Base-by-base conservation (phyloP, 1,139 yeast genomes). In the Candida mesenterica region DNA sequence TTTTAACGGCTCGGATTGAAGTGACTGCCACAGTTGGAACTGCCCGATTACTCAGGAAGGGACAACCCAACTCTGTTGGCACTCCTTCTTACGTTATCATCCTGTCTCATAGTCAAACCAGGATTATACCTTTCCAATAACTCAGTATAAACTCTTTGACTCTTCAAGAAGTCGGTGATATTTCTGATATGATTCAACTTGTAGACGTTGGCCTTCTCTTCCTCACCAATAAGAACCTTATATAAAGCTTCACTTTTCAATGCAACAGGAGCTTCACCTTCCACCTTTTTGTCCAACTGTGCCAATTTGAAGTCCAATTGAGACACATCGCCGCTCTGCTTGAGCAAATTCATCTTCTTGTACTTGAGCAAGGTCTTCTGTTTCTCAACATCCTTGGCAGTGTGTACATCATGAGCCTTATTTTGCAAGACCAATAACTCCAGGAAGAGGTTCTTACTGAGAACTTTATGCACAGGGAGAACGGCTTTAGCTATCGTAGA, bases 101-200 rank as follows among this genome's bases (percentile, higher is more conserved):
- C 77, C 50, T 85, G 95, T 22, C 79, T 75, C 79, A 84, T 76
- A 27, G 77, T 75, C 44, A 85, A 70, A 1, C 95, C 95, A 2
- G 95, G 92, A 52, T 90, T 88, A 59, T 90, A 90, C 47, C 95
- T 73, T 45, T 85, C 94, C 34, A 90, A 67, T 37, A 92, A 70
- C 45, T 83, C 92, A 42, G 78, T 79, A 61, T 88, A 90, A 8
- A 72, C 77, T 44, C 95, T 71, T 58, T 90, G 97, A 44, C 83
- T 78, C 32, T 69, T 68, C 38, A 90, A 65, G 52, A 79, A 90
- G 3, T 62, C 61, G 15, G 69, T 55, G 9, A 80, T 68, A 48
- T 79, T 82, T 7, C 52, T 41, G 38, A 82, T 67, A 45, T 77
- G 63, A 43, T 55, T 53, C 36, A 49, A 42, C 27, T 49, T 49